A percentile compares a stretch with the other conserved stretches of the same genome.
Evolutionary conservation across 2,329 filamentous ascomycete species (phyloP).

Genomic region (Gremmenia infestans): DNA sequence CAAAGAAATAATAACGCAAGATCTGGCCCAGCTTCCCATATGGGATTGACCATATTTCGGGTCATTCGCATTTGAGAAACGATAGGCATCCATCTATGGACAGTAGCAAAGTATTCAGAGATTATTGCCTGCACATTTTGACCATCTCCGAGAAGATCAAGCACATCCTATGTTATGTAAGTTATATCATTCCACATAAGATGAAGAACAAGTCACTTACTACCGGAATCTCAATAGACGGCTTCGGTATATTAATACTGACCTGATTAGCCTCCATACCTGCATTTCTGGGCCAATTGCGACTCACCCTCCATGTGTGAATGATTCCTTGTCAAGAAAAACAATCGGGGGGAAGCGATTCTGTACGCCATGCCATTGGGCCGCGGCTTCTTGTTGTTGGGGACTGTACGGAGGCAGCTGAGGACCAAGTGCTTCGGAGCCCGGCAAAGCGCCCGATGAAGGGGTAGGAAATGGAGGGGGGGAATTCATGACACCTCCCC

Average conservation of each 20-base stretch:
- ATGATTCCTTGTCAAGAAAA: constrained; percentile 40
- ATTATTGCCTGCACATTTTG: constrained; percentile 35
- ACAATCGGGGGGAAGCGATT: constrained; percentile 39
- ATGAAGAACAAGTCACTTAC: constrained; percentile 25
- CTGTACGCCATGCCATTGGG: constrained; percentile 24
- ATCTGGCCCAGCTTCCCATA: constrained; percentile 42
- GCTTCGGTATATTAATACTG: constrained; percentile 35
- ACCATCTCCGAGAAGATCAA: constrained; percentile 36
- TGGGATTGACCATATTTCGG: constrained; percentile 35
- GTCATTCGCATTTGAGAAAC: constrained; percentile 41
- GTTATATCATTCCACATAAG: background rate
- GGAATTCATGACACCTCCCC: constrained; percentile 9
- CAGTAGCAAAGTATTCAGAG: constrained; percentile 38
- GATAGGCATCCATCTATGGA: constrained; percentile 45
- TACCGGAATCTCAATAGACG: constrained; percentile 35
- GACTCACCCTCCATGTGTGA: constrained; percentile 32
- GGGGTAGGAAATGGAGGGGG: constrained; percentile 25
- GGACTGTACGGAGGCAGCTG: constrained; percentile 15
- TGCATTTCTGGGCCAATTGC: background rate
- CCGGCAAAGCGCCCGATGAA: constrained; percentile 10
- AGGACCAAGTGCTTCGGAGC: constrained; percentile 16
- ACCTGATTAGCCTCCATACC: constrained; percentile 7
- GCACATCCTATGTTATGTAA: constrained; percentile 31
- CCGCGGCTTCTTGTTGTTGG: constrained; percentile 17
- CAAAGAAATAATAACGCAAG: constrained; percentile 42